Evolutionary conservation across 2,329 filamentous ascomycete species (phyloP).

Genomic region (Diaporthe longicolla): DNA sequence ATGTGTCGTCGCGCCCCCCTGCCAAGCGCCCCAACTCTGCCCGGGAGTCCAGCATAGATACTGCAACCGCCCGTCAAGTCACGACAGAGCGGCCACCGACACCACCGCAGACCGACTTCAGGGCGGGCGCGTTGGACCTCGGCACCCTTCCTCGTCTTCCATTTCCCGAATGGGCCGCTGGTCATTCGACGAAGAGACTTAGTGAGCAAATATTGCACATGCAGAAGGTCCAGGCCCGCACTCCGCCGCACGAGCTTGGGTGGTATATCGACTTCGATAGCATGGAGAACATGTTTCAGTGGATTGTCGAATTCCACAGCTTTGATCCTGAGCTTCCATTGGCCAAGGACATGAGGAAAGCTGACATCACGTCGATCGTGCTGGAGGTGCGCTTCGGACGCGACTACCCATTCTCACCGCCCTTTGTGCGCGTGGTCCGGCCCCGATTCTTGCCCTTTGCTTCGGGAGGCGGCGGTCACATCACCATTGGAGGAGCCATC

Average conservation of each 20-base stretch:
- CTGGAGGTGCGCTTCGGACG: slow-evolving; percentile 86
- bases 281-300: slow-evolving; percentile 85
- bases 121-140: slow-evolving; percentile 76
- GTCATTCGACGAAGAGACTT: slow-evolving; percentile 72
- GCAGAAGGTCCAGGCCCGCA: slow-evolving; percentile 73
- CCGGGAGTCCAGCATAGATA: slow-evolving; percentile 40
- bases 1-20: slow-evolving; percentile 37
- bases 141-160: slow-evolving; percentile 74
- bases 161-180: slow-evolving; percentile 75
- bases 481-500: slow-evolving; percentile 87
- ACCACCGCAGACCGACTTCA: slow-evolving; percentile 63
- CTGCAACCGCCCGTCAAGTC: slow-evolving; percentile 16
- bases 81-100: slow-evolving; percentile 37
- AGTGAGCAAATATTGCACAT: slow-evolving; percentile 75
- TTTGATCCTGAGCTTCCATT: slow-evolving; percentile 80
- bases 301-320: slow-evolving; percentile 91
- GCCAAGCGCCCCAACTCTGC: slow-evolving; percentile 33
- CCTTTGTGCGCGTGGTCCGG: slow-evolving; percentile 86
- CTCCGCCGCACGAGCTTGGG: slow-evolving; percentile 76
- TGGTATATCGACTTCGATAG: slow-evolving; percentile 83
- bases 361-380: slow-evolving; percentile 76
- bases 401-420: slow-evolving; percentile 82
- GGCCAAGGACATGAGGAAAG: slow-evolving; percentile 78
- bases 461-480: slow-evolving; percentile 72
- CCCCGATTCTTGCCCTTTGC: slow-evolving; percentile 83